Evolutionary conservation across 1,284 basidiomycete species (phyloP), one percentile per base, ranked within the genome.

Genomic region (Anthracocystis panici-leucophaei): DNA sequence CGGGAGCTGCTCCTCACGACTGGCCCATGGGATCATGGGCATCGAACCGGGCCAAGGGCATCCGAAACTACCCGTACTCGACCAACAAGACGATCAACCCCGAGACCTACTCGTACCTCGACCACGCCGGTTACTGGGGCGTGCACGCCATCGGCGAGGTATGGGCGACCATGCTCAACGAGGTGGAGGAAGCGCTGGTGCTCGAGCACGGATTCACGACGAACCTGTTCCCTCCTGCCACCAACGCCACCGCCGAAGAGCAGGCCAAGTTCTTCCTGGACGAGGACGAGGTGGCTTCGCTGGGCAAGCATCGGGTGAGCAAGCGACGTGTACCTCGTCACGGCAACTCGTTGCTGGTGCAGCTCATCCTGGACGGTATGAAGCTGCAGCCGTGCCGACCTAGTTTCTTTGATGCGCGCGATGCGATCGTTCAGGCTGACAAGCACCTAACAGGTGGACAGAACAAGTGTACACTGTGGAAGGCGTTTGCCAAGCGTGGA

Each of bases 381-480:
- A 98, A 97, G 89, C 87, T 96, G 50, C 95, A 97, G 86, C 91
- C 92, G 6, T 98, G 95, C 87, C 89, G 92, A 57, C 95, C 95
- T 5, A 85, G 84, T 42, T 97, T 97, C 92, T 92, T 95, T 81
- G 91, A 94, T 76, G 93, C 94, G 12, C 91, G 95, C 66, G 91
- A 95, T 85, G 94, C 95, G 21, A 96, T 98, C 84, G 90, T 98
- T 79, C 90, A 93, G 81, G 95, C 95, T n/a, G 95, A 97, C 86
- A 87, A 93, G 85, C 87, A 92, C 50, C 89, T 96, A 64, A 97
- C 95, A 1, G 93, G 91, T 21, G 95, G 96, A 16, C 93, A 93
- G 88, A 97, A 98, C 88, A 88, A 89, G 79, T 98, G 96, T 86
- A 87, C 89, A n/a, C 87, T 98, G 71, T 97, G 94, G 94, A 87